Evolutionary conservation across 805 yeast species (phyloP).

Genomic region (Schizosaccharomyces osmophilus): DNA sequence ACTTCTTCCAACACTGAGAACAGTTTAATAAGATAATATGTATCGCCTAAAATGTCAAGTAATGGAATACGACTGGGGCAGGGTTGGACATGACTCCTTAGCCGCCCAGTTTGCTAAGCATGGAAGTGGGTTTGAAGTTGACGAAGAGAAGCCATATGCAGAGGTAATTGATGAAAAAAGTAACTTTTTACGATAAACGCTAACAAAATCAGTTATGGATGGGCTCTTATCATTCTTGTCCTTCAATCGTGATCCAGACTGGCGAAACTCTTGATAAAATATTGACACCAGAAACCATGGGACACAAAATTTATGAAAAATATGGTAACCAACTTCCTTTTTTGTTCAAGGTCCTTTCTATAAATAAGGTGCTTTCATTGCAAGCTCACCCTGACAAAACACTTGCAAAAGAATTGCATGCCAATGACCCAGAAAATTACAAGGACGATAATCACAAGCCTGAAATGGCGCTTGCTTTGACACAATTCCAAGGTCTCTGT

Average conservation of each 20-base stretch:
- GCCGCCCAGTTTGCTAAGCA: slow-evolving; percentile 70
- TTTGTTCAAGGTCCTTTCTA: slow-evolving; percentile 78
- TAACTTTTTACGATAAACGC: neutral
- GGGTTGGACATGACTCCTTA: slow-evolving; percentile 58
- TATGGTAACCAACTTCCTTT: slow-evolving; percentile 63
- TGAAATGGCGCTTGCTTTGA: slow-evolving; percentile 97
- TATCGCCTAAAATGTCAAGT: neutral
- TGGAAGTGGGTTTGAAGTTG: slow-evolving; percentile 38
- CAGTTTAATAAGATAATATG: too few species aligned
- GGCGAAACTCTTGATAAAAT: slow-evolving; percentile 43
- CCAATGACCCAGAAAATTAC: slow-evolving; percentile 70
- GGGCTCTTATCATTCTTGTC: slow-evolving; percentile 93
- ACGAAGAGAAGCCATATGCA: slow-evolving; percentile 70
- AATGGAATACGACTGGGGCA: slow-evolving; percentile 16
- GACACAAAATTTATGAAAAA: slow-evolving; percentile 29
- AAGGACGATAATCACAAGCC: slow-evolving; percentile 95
- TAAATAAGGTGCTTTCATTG: slow-evolving; percentile 74
- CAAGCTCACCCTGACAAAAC: slow-evolving; percentile 95
- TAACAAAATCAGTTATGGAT: slow-evolving; percentile 43
- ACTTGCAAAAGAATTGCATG: slow-evolving; percentile 52
- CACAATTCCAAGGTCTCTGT: slow-evolving; percentile 91
- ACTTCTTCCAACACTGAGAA: too few species aligned
- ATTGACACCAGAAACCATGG: slow-evolving; percentile 31
- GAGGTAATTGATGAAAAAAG: slow-evolving; percentile 27
- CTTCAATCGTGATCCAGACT: slow-evolving; percentile 34